Evolutionary conservation across 768 basidiomycete species (phyloP), one percentile per base, ranked within the genome.

Genomic region (Cystofilobasidium bisporidii): DNA sequence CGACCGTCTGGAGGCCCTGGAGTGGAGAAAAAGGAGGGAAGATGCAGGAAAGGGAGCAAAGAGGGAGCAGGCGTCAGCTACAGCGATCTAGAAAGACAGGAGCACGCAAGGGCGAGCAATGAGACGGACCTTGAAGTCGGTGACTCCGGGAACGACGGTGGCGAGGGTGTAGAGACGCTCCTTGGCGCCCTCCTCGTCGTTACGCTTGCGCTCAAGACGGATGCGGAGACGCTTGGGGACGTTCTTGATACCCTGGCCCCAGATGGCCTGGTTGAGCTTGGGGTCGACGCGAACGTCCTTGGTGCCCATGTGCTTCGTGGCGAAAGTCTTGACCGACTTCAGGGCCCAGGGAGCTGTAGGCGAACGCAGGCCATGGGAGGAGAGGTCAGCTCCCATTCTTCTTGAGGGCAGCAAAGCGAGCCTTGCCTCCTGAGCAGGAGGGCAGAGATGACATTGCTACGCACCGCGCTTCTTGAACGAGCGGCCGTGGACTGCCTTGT

Each of bases 161-260:
- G 89, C 92, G 77, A 91, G 90, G 36, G 89, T 93, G 83, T 81
- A 97, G 65, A 96, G 87, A 82, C 93, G 96, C 83, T 94, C 93
- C 82, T 93, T 96, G 68, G 96, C 94, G 74, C 87, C 88, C 82
- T 99, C 94, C 74, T 97, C 93, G 79, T 99, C 94, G 79, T 98
- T 98, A 75, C 96, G 89, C 82, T 93, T 94, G 75, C 94, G 89
- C 83, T 96, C 92, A 69, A 98, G 87, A 78, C 90, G 87, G 60
- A 99, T 86, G 67, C 96, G 84, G 79, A 98, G 80, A 72, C 96
- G 83, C 76, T 89, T 88, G 33, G 94, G 96, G 36, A 92, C 89
- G 68, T 84, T 86, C 83, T 93, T 93, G 80, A 99, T 86, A 62
- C 96, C 96, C 61, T 67, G 65, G 33, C 84, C 84, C 96, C 96